A percentile compares a stretch with the other conserved stretches of the same genome.
These are phyloP conservation scores for Senecio squalidus DNA, from an alignment of 140 eudicot species.

Conservation along the genomic window DNA sequence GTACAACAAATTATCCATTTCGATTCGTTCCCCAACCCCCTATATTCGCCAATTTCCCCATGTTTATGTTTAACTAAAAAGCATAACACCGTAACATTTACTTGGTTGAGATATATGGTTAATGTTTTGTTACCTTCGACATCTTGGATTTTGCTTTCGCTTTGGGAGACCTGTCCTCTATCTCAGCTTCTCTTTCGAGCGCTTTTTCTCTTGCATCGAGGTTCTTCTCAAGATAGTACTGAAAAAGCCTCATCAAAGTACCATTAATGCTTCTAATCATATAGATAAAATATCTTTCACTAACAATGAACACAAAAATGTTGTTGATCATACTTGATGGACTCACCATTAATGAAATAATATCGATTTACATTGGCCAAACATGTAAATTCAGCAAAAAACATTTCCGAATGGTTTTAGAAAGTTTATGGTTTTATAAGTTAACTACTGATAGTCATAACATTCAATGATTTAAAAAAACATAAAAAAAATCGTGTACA, in stretches of 20 bases:
- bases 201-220: slow-evolving; percentile 88
- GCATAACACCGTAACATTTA: background rate
- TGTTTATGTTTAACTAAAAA: background rate
- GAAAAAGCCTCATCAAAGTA: slow-evolving; percentile 12
- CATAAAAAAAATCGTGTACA: too few species aligned
- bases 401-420: too few species aligned
- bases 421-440: too few species aligned
- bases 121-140: slow-evolving; percentile 70
- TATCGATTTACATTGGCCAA: too few species aligned
- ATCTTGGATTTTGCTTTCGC: slow-evolving; percentile 94
- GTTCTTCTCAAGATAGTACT: slow-evolving; percentile 99
- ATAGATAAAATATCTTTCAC: background rate
- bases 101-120: background rate
- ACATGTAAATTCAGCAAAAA: too few species aligned
- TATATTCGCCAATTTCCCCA: background rate
- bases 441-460: too few species aligned
- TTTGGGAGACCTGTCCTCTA: slow-evolving; percentile 85
- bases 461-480: too few species aligned
- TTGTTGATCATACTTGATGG: background rate
- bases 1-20: background rate
- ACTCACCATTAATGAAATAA: too few species aligned
- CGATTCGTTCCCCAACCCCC: background rate
- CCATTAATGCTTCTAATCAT: background rate
- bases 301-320: background rate
- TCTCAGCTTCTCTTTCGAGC: slow-evolving; percentile 90